phyloP scores from a whole-genome alignment of 179 eudicot genomes.

The Beta lomatogona region DNA sequence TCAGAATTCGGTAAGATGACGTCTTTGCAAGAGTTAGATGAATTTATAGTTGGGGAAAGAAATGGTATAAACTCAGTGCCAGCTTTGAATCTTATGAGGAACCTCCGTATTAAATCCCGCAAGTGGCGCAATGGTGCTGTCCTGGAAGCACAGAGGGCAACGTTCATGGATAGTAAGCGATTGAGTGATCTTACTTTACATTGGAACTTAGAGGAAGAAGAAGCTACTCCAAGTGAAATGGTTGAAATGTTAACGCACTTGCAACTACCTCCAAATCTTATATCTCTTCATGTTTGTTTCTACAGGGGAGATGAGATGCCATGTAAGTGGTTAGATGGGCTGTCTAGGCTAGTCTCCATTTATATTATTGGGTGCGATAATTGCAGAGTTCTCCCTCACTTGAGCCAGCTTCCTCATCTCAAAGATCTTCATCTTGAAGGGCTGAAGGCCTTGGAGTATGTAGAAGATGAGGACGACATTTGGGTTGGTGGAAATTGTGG shows the following conservation, averaged over 20 bases:
- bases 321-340: background rate
- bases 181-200: background rate
- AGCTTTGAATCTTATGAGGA: too few species aligned
- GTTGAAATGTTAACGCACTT: background rate
- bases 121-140: background rate
- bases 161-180: slow-evolving; percentile 3
- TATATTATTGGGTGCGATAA: background rate
- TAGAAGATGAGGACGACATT: background rate
- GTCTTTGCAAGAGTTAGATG: background rate
- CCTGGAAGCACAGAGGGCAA: background rate
- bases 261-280: slow-evolving; percentile 14
- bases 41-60: too few species aligned
- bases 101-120: too few species aligned
- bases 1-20: slow-evolving; percentile 2
- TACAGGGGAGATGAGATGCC: slow-evolving; percentile 1
- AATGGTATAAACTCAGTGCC: too few species aligned
- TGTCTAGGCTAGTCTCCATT: background rate
- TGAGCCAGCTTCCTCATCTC: too few species aligned
- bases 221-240: background rate
- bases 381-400: background rate
- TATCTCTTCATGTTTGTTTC: background rate
- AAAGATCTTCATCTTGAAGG: too few species aligned
- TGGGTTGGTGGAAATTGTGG: background rate
- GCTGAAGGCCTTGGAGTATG: background rate
- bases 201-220: background rate